Evolutionary conservation across 1,139 yeast species (phyloP), one percentile per base, ranked within the genome.

Genomic region (Blastobotrys aristatus): DNA sequence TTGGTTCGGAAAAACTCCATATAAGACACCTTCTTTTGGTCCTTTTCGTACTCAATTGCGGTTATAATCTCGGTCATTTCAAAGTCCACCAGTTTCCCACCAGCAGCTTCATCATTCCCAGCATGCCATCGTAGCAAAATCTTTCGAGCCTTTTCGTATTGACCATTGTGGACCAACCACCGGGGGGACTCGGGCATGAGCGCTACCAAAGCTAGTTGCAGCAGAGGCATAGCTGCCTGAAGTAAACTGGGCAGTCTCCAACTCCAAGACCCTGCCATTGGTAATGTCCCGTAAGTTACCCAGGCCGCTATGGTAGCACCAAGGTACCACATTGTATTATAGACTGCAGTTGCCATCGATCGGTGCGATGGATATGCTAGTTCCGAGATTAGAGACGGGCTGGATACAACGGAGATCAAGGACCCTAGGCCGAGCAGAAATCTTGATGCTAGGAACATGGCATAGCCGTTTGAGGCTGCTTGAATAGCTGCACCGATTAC

Each of bases 141-240:
- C 4, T 20, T 34, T 22, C 44, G 31, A 20, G 97, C 97, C 55
- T 70, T 72, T 4, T 79, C 85, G 36, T 73, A 57, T 48, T 78
- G 72, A 48, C 86, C 86, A 53, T 78, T 77, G 74, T 83, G 79
- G 47, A 90, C 81, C 58, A 90, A 82, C 66, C 69, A 84, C 70
- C 90, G 77, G 52, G 92, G 89, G 13, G 87, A 80, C 60, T 83
- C 90, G 8, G 77, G 75, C 51, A 71, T 70, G 57, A 62, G 53
- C 41, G 44, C 52, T 17, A 57, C 53, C 22, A 54, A 44, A 44
- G 50, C 13, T 14, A 56, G 35, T 53, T 68, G 74, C 21, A 70
- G n/a, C 4, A 64, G 14, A 14, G 78, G 75, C 56, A 69, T 61
- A 29, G 62, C 56, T 37, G 67, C 71, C 60, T 75, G 76, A 40